phyloP scores from a whole-genome alignment of 1,139 yeast species.

The Kurtzmaniella quercitrusa region DNA sequence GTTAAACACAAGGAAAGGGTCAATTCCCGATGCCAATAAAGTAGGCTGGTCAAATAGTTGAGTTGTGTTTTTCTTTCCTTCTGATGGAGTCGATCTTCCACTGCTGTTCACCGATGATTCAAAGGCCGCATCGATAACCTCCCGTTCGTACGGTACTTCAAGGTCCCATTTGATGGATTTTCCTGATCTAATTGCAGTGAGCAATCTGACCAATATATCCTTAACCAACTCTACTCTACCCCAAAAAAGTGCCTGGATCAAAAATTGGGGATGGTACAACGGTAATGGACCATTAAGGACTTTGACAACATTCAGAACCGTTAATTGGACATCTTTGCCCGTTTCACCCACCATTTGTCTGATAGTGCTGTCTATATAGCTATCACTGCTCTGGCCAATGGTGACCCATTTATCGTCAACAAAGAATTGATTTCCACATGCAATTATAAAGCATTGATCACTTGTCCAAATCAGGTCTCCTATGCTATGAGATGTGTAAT shows the following conservation, averaged over 20 bases:
- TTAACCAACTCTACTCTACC: conserved; percentile 57
- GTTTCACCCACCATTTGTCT: conserved; percentile 44
- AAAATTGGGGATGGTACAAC: conserved; percentile 83
- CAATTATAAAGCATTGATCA: conserved; percentile 75
- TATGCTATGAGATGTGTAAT: conserved; percentile 71
- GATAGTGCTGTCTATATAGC: conserved; percentile 30
- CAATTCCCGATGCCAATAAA: conserved; percentile 12
- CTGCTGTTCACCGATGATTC: not conserved
- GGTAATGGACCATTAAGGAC: conserved; percentile 88
- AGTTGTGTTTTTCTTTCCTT: conserved; percentile 13
- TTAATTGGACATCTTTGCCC: conserved; percentile 30
- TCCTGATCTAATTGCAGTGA: conserved; percentile 44
- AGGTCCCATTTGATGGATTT: conserved; percentile 32
- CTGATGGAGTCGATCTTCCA: conserved; percentile 30
- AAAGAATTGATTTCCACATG: conserved; percentile 85
- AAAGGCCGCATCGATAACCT: conserved; percentile 11
- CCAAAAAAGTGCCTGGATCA: conserved; percentile 71
- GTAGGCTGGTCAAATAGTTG: not conserved
- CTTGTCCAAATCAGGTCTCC: conserved; percentile 88
- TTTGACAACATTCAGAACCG: conserved; percentile 54
- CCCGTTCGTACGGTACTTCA: conserved; percentile 21
- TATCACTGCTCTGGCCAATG: conserved; percentile 23
- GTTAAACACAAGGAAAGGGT: conserved; percentile 40
- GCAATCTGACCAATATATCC: conserved; percentile 51
- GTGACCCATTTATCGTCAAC: conserved; percentile 64